phyloP scores from a whole-genome alignment of 768 basidiomycete species.

The Aureoboletus auriporus region DNA sequence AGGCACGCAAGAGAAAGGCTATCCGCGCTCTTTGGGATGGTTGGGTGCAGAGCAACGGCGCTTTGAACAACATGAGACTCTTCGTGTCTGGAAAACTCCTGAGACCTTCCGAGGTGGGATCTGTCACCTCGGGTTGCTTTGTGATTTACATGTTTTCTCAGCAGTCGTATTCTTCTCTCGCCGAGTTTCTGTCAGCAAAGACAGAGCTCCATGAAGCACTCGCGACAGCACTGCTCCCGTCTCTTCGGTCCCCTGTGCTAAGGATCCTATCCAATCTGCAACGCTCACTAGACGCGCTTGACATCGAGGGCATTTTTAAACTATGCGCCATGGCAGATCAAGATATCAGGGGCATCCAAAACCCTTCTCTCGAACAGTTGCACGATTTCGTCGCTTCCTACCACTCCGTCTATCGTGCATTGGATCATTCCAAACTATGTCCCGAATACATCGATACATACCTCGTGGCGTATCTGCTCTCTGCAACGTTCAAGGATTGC shows the following conservation, averaged over 20 bases:
- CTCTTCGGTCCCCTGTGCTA: slow-evolving; percentile 50
- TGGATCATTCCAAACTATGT: slow-evolving; percentile 37
- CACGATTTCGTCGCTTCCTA: slow-evolving; percentile 56
- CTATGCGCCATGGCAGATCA: slow-evolving; percentile 29
- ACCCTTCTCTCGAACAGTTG: slow-evolving; percentile 68
- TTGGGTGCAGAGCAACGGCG: slow-evolving; percentile 64
- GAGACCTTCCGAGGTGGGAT: slow-evolving; percentile 52
- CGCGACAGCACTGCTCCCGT: slow-evolving; percentile 42
- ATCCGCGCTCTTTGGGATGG: slow-evolving; percentile 66
- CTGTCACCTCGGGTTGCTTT: not conserved
- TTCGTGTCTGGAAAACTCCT: slow-evolving; percentile 66
- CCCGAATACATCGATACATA: slow-evolving; percentile 55
- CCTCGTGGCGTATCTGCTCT: slow-evolving; percentile 74
- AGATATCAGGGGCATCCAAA: slow-evolving; percentile 25
- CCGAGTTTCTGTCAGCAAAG: slow-evolving; percentile 13
- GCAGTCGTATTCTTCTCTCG: slow-evolving; percentile 9
- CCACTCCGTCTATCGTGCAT: slow-evolving; percentile 29
- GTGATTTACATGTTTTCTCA: not conserved
- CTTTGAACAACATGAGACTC: slow-evolving; percentile 77
- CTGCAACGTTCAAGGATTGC: slow-evolving; percentile 96
- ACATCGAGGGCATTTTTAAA: slow-evolving; percentile 74
- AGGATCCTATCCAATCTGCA: slow-evolving; percentile 57
- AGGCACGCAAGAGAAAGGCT: slow-evolving; percentile 57
- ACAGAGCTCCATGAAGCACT: slow-evolving; percentile 47
- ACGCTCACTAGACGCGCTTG: slow-evolving; percentile 72